Conservation (phyloP, 352 stramenopile species). For the Paralagenidium karlingii region DNA sequence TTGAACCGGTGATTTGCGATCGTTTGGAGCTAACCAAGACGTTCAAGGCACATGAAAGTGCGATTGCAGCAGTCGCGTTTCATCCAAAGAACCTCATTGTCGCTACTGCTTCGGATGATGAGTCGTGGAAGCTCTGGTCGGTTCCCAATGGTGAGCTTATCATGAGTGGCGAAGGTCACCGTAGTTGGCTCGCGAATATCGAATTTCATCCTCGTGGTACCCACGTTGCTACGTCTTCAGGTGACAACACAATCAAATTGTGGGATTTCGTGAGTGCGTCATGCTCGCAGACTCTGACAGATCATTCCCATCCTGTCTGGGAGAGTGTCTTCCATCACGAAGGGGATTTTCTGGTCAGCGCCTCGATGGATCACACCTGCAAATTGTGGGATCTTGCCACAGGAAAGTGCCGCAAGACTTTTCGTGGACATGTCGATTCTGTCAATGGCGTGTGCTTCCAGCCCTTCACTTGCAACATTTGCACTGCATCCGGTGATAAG, state of each 20-base stretch:
- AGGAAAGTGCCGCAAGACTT: constrained; percentile 83
- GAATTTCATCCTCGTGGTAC: constrained; percentile 87
- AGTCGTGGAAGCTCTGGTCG: constrained; percentile 93
- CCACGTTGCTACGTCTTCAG: constrained; percentile 84
- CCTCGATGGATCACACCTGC: constrained; percentile 91
- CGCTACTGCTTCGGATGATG: constrained; percentile 89
- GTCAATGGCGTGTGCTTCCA: constrained; percentile 92
- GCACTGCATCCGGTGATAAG: constrained; percentile 90
- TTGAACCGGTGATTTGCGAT: constrained; percentile 48
- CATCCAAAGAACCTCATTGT: constrained; percentile 88
- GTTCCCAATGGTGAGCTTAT: constrained; percentile 88
- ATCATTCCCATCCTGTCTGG: constrained; percentile 92
- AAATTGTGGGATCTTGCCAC: constrained; percentile 89
- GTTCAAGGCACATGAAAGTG: constrained; percentile 85
- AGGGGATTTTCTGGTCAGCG: constrained; percentile 86
- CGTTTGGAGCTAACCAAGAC: constrained; percentile 78
- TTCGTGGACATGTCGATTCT: constrained; percentile 90
- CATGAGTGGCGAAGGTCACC: constrained; percentile 91
- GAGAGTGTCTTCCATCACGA: constrained; percentile 88
- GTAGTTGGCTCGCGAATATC: constrained; percentile 84
- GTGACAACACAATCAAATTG: constrained; percentile 91
- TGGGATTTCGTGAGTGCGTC: constrained; percentile 88
- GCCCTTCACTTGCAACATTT: constrained; percentile 88
- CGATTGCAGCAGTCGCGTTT: constrained; percentile 82
- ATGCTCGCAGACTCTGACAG: constrained; percentile 82